These are phyloP conservation scores for Ricinus communis DNA, from an alignment of 345 rosid genomes.

Conservation along the genomic window DNA sequence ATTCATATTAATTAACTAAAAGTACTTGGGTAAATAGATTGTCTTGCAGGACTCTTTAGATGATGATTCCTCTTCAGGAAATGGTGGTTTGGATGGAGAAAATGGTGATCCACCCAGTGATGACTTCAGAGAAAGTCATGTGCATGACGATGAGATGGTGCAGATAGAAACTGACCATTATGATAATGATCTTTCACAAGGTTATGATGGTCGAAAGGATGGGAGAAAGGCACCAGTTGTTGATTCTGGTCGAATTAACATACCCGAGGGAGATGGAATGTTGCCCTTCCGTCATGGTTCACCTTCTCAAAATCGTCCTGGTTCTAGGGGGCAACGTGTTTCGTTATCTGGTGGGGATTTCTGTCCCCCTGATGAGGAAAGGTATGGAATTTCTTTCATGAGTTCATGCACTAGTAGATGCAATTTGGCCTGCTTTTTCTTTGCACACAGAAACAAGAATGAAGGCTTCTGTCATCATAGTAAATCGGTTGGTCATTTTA, in stretches of 20 bases:
- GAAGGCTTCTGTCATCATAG: too few species aligned
- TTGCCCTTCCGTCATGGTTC: slow-evolving; percentile 33
- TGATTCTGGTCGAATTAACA: slow-evolving; percentile 39
- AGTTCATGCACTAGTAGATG: background rate
- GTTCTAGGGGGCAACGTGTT: slow-evolving; percentile 40
- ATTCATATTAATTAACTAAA: slow-evolving; percentile 26
- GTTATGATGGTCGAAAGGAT: slow-evolving; percentile 31
- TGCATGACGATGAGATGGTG: slow-evolving; percentile 36
- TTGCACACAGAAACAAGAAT: too few species aligned
- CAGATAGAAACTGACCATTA: slow-evolving; percentile 33
- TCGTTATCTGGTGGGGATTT: slow-evolving; percentile 34
- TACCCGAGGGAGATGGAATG: slow-evolving; percentile 46
- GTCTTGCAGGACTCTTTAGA: slow-evolving; percentile 63
- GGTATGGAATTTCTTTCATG: slow-evolving; percentile 33
- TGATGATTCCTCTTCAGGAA: slow-evolving; percentile 53
- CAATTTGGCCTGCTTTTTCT: background rate
- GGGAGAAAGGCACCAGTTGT: slow-evolving; percentile 30
- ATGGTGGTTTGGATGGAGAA: slow-evolving; percentile 35
- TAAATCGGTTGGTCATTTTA: background rate
- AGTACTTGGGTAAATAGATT: slow-evolving; percentile 59
- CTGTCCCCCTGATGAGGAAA: slow-evolving; percentile 40
- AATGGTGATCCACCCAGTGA: slow-evolving; percentile 39
- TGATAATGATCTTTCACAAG: slow-evolving; percentile 39
- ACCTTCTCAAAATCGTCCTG: slow-evolving; percentile 31
- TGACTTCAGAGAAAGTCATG: slow-evolving; percentile 37